Evolutionary conservation across 2,329 filamentous ascomycete genomes (phyloP), one percentile per base, ranked within the genome.

Genomic region (Emmonsia crescens): DNA sequence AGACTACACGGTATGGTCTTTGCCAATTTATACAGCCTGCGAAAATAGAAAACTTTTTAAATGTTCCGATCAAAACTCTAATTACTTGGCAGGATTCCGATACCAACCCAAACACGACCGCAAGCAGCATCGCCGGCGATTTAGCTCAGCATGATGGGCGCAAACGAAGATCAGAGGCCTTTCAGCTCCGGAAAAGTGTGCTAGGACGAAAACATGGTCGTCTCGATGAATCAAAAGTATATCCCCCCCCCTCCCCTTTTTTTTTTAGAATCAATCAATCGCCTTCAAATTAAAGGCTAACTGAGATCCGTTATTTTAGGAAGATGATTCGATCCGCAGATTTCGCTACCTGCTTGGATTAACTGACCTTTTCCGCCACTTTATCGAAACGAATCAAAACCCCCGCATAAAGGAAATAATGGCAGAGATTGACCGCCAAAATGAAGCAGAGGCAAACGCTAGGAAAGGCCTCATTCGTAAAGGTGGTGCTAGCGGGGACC

Each of bases 311-410:
- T 16, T 12, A 29, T 40, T 57, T 46, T 61, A 93, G 89, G 93
- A 96, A 78, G 90, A 96, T 80, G 93, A 97, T 71, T 95, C 91
- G 0, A 90, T 97, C 71, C 86, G 93, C 68, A 84, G 94, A 73
- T 99, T 99, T 74, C 87, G 91, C 66, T 99, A 99, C 74, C 83
- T 99, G 1, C 83, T 99, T 16, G 95, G 95, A 31, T 81, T 99
- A 59, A 99, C 94, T 19, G 94, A 99, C 71, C 82, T 99, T 24
- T 99, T 99, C 79, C 91, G 95, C 66, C 94, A 99, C 77, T 99
- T 99, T 75, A 99, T 99, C 77, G 92, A 97, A 72, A 91, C 91
- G 9, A 99, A 96, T 72, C 93, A 92, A 5, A 92, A 99, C 71
- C 93, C 94, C 19, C 90, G 89, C 69, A 94, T 97, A 70, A 89